phyloP scores from a whole-genome alignment of 441 rosid species.

The Isatis lusitanica region DNA sequence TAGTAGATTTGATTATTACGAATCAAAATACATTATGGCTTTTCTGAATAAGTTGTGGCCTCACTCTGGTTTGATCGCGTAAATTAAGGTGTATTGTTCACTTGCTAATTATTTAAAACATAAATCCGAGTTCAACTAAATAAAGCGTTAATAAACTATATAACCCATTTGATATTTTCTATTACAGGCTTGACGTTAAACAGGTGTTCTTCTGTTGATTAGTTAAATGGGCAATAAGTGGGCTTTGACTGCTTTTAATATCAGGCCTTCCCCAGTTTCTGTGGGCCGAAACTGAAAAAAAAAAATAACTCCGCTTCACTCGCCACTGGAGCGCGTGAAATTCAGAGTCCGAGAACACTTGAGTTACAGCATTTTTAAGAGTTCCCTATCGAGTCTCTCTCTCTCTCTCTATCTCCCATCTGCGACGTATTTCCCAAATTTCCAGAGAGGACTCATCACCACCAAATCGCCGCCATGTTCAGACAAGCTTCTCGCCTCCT shows the following conservation, averaged over 20 bases:
- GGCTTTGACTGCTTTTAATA: neutral
- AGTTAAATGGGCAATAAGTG: neutral
- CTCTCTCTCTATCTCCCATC: neutral
- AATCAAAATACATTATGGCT: too few relatives aligned
- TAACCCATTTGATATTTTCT: too few relatives aligned
- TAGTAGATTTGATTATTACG: too few relatives aligned
- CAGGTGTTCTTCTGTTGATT: neutral
- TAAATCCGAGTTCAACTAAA: too few relatives aligned
- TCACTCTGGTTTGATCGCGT: too few relatives aligned
- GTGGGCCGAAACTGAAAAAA: neutral
- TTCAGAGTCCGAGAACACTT: slow-evolving; percentile 23
- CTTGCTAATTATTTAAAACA: too few relatives aligned
- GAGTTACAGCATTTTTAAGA: slow-evolving; percentile 18
- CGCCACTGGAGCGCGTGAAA: neutral
- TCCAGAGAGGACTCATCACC: too few relatives aligned
- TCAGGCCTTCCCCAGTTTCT: neutral
- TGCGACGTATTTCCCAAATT: neutral
- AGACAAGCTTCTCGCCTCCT: slow-evolving; percentile 67
- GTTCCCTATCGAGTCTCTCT: neutral
- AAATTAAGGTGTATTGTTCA: too few relatives aligned
- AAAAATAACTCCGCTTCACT: neutral
- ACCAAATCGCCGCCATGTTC: slow-evolving; percentile 51
- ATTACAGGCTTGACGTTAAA: too few relatives aligned
- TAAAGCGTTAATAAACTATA: too few relatives aligned
- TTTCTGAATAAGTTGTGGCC: too few relatives aligned